These are phyloP conservation scores for Tolypocladium inflatum DNA, from an alignment of 2,329 filamentous ascomycete genomes.

Conservation along the genomic window DNA sequence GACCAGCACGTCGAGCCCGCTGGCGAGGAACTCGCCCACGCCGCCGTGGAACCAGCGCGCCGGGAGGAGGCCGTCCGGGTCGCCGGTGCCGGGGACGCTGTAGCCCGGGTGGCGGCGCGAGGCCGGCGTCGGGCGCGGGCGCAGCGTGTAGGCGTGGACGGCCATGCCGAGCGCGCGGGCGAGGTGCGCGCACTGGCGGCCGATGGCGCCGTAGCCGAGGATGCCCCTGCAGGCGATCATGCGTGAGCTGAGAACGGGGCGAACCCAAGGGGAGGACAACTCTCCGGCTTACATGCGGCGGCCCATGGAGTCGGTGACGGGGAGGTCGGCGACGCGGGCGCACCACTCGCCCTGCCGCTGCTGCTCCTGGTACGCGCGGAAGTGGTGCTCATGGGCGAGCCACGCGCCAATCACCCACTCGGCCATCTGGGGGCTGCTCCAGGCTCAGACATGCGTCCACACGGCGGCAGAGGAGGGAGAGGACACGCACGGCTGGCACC, in stretches of 20 bases:
- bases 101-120: constrained; percentile 49
- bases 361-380: constrained; percentile 17
- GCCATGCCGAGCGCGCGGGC: constrained; percentile 54
- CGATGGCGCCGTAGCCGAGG: constrained; percentile 36
- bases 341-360: constrained; percentile 19
- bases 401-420: constrained; percentile 30
- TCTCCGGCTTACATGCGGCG: constrained; percentile 20
- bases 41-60: constrained; percentile 31
- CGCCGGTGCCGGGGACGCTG: constrained; percentile 53
- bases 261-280: no score
- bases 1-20: constrained; percentile 33
- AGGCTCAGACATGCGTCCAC: background rate
- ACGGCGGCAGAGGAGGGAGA: background rate
- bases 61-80: constrained; percentile 31
- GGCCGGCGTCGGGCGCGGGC: constrained; percentile 47
- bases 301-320: constrained; percentile 20
- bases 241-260: no score
- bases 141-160: constrained; percentile 58
- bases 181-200: constrained; percentile 34
- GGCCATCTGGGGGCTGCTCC: constrained; percentile 24
- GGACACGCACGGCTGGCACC: constrained; percentile 28
- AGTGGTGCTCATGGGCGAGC: constrained; percentile 21
- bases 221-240: constrained; percentile 17
- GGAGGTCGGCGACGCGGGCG: constrained; percentile 5
- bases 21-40: constrained; percentile 30